A percentile compares a stretch with the other conserved stretches of the same genome.
Conservation (phyloP, 2,329 filamentous ascomycete species). For the Aspergillus pseudoviridinutans region DNA sequence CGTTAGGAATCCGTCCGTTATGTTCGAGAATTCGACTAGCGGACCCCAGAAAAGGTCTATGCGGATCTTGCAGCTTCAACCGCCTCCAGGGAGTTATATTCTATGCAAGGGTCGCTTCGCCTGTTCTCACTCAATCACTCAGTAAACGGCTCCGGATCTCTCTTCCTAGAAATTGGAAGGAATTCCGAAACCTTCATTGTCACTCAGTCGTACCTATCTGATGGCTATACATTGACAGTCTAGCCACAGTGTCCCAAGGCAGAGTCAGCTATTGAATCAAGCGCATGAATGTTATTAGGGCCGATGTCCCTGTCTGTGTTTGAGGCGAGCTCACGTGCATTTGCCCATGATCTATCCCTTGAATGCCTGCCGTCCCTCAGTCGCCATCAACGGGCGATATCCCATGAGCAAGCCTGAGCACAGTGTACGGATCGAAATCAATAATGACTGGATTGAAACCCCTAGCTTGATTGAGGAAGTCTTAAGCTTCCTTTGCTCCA, state of each 20-base stretch:
- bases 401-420: not conserved
- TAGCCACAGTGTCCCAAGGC: not conserved
- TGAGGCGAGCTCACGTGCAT: not conserved
- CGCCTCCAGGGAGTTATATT: not conserved
- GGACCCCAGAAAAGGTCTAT: not conserved
- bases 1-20: not conserved
- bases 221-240: not conserved
- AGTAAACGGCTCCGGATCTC: not conserved
- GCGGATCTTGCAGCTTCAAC: not conserved
- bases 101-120: not conserved
- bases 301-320: not conserved
- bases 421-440: not conserved
- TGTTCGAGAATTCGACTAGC: not conserved
- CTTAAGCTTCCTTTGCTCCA: not conserved
- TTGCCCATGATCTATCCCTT: not conserved
- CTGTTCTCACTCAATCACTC: not conserved
- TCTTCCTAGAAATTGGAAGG: not conserved
- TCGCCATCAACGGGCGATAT: not conserved
- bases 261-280: not conserved
- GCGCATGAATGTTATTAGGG: too few species aligned
- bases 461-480: not conserved
- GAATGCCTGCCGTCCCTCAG: not conserved
- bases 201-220: not conserved
- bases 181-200: not conserved
- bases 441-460: not conserved